Conservation (phyloP, 2,329 filamentous ascomycete species). For the Colletotrichum chrysophilum region DNA sequence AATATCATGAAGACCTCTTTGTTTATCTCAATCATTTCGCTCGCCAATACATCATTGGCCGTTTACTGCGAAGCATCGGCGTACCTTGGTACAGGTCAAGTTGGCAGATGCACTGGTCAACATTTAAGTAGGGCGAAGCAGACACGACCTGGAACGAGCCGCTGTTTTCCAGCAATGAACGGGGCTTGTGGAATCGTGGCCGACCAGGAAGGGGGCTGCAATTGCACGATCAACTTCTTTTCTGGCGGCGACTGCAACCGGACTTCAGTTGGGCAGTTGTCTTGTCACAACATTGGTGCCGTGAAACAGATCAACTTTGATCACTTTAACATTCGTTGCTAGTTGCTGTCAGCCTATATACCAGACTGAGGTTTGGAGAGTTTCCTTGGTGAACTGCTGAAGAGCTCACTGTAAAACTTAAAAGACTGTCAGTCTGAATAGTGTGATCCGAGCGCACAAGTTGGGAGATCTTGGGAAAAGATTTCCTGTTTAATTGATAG, state of each 20-base stretch:
- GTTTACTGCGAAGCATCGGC: conserved; percentile 5
- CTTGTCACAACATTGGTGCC: background rate
- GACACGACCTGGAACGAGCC: background rate
- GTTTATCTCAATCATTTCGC: background rate
- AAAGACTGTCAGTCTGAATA: too few relatives aligned
- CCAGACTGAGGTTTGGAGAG: too few relatives aligned
- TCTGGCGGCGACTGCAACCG: conserved; percentile 1
- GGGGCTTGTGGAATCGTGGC: background rate
- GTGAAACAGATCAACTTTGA: conserved; percentile 13
- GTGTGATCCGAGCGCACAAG: too few relatives aligned
- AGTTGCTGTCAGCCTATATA: background rate
- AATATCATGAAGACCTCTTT: background rate
- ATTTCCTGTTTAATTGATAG: too few relatives aligned
- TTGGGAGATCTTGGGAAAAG: too few relatives aligned
- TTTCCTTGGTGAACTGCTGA: too few relatives aligned
- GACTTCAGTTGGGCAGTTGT: background rate
- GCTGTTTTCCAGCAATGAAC: conserved; percentile 6
- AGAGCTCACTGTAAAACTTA: too few relatives aligned
- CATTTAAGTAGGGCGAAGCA: background rate
- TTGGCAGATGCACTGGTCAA: conserved; percentile 3
- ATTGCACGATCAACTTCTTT: conserved; percentile 10
- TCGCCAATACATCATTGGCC: background rate
- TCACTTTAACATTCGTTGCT: conserved; percentile 6
- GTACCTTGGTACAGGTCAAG: background rate
- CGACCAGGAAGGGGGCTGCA: background rate